A percentile compares a stretch with the other conserved stretches of the same genome.
phyloP scores from a whole-genome alignment of 1,139 yeast species.

The Suhomyces bolitotheri region DNA sequence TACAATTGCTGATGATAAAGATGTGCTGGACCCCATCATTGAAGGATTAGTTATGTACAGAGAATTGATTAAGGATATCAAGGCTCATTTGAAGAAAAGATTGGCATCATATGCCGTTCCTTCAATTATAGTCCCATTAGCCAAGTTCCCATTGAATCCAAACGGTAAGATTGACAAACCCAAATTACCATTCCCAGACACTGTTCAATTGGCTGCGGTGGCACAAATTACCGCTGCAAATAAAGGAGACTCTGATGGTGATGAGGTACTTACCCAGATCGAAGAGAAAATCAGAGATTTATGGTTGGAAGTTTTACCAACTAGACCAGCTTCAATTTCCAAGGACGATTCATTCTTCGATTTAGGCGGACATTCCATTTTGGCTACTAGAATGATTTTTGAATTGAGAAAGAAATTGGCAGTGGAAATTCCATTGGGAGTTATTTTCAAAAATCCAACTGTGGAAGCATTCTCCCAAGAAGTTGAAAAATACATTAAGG shows the following conservation, averaged over 20 bases:
- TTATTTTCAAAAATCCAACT: slow-evolving; percentile 87
- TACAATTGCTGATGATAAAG: slow-evolving; percentile 30
- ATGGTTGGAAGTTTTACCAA: slow-evolving; percentile 86
- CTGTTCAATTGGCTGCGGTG: slow-evolving; percentile 76
- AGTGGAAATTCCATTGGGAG: slow-evolving; percentile 84
- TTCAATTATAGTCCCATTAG: slow-evolving; percentile 82
- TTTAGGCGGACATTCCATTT: slow-evolving; percentile 94
- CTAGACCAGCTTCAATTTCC: slow-evolving; percentile 72
- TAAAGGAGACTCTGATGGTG: slow-evolving; percentile 37
- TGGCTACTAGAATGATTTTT: slow-evolving; percentile 96
- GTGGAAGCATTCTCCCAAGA: slow-evolving; percentile 75
- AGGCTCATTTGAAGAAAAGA: slow-evolving; percentile 79
- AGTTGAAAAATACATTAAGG: slow-evolving; percentile 56
- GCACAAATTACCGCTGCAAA: slow-evolving; percentile 37
- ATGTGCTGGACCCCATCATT: slow-evolving; percentile 64
- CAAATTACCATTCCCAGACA: slow-evolving; percentile 90
- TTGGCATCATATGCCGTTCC: slow-evolving; percentile 95
- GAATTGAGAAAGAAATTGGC: slow-evolving; percentile 77
- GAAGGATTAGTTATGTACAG: slow-evolving; percentile 76
- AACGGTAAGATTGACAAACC: slow-evolving; percentile 99
- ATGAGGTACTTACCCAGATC: slow-evolving; percentile 53
- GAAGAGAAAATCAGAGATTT: slow-evolving; percentile 73
- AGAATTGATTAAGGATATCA: slow-evolving; percentile 76
- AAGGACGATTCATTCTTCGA: slow-evolving; percentile 92
- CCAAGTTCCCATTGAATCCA: slow-evolving; percentile 88